A percentile compares a stretch with the other conserved stretches of the same genome.
These are phyloP conservation scores for Spinellus fusiger DNA, from an alignment of 192 early-diverging fungal genomes.

Conservation along the genomic window DNA sequence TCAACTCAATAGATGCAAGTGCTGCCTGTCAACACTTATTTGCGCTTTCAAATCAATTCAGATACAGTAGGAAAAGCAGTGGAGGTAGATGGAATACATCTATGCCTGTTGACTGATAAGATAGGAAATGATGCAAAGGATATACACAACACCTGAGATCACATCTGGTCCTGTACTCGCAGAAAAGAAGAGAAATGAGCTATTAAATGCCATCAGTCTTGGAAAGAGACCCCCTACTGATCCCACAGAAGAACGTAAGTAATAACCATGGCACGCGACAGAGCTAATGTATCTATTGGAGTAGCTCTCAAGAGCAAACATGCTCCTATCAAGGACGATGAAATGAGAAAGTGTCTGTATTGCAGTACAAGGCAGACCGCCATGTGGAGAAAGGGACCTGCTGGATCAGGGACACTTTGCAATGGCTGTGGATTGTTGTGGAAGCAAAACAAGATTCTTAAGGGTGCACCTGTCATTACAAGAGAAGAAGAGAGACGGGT, in stretches of 20 bases:
- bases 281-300: not conserved
- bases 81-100: not conserved
- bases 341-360: conserved; percentile 22
- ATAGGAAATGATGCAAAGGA: conserved; percentile 3
- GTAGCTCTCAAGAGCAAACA: conserved; percentile 7
- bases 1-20: too few species aligned
- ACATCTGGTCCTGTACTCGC: conserved; percentile 14
- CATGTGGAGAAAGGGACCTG: conserved; percentile 29
- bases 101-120: not conserved
- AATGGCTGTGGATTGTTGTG: conserved; percentile 26
- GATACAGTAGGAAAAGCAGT: conserved; percentile 3
- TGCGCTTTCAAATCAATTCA: not conserved
- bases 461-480: conserved; percentile 22
- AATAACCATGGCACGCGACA: not conserved
- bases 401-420: conserved; percentile 22
- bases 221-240: conserved; percentile 22
- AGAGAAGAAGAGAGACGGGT: conserved; percentile 20
- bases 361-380: conserved; percentile 24
- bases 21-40: conserved; percentile 9
- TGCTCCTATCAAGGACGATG: conserved; percentile 14
- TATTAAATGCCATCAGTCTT: conserved; percentile 16
- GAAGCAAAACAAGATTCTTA: conserved; percentile 24
- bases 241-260: conserved; percentile 19
- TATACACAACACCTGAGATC: conserved; percentile 19
- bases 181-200: conserved; percentile 31